Conservation (phyloP, 768 basidiomycete species). For the Obba rivulosa region DNA sequence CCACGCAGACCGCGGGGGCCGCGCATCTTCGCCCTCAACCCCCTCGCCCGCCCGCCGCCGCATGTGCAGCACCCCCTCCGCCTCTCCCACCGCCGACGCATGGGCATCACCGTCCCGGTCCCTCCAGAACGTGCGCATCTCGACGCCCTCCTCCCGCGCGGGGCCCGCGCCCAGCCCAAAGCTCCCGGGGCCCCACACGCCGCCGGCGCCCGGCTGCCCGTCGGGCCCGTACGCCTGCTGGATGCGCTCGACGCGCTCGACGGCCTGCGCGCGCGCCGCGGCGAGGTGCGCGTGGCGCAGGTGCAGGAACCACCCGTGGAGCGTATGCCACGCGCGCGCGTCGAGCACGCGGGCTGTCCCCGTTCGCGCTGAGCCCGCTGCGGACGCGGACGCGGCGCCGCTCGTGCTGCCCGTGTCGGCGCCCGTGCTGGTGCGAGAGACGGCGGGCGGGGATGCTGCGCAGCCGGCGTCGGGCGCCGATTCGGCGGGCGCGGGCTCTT, state of each 20-base stretch:
- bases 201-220: conserved; percentile 15
- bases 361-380: no score
- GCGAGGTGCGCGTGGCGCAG: conserved; percentile 66
- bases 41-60: neutral
- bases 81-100: neutral
- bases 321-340: neutral
- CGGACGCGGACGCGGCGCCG: neutral
- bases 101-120: neutral
- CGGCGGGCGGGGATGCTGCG: conserved; percentile 10
- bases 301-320: conserved; percentile 30
- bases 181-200: neutral
- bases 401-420: no score
- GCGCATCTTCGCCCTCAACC: neutral
- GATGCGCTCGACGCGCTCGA: conserved; percentile 60
- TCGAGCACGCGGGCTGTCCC: no score
- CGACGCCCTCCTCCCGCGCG: neutral
- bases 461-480: neutral
- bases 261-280: conserved; percentile 67
- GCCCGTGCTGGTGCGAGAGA: no score
- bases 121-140: neutral
- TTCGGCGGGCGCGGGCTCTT: neutral
- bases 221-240: conserved; percentile 48
- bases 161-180: neutral
- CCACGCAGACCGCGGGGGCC: conserved; percentile 48
- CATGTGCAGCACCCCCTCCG: neutral